A percentile compares a stretch with the other conserved stretches of the same genome.
These are phyloP conservation scores for Ophiostoma ulmi DNA, from an alignment of 2,329 filamentous ascomycete genomes.

Conservation along the genomic window DNA sequence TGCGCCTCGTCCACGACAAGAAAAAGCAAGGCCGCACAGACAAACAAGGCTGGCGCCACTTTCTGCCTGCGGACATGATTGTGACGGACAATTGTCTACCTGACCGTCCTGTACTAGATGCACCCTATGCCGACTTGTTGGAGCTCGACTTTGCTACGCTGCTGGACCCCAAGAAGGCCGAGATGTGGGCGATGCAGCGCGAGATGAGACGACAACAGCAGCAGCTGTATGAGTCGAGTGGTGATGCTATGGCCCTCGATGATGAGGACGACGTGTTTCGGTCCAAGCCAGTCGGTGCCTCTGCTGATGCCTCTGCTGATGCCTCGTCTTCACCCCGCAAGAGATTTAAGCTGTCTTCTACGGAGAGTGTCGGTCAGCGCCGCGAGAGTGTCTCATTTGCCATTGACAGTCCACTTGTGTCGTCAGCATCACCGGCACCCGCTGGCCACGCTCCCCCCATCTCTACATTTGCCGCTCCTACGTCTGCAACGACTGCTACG, in stretches of 20 bases:
- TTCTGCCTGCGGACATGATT: constrained; percentile 44
- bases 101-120: constrained; percentile 42
- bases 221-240: constrained; percentile 30
- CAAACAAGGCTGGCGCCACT: constrained; percentile 50
- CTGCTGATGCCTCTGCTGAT: not conserved
- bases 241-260: not conserved
- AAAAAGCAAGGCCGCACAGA: constrained; percentile 54
- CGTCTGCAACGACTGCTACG: not conserved
- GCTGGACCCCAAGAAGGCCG: constrained; percentile 18
- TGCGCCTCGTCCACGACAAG: constrained; percentile 46
- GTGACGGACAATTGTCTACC: constrained; percentile 36
- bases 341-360: not conserved
- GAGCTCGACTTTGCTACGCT: constrained; percentile 37
- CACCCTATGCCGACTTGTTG: constrained; percentile 47
- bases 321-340: not conserved
- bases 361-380: not conserved
- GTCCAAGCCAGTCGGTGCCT: not conserved
- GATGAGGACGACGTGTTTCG: not conserved
- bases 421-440: not conserved
- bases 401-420: not conserved
- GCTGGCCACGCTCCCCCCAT: not conserved
- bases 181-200: not conserved
- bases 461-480: not conserved
- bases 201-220: constrained; percentile 19
- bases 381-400: not conserved